phyloP scores from a whole-genome alignment of 768 basidiomycete species.

The Trametopsis cervina region DNA sequence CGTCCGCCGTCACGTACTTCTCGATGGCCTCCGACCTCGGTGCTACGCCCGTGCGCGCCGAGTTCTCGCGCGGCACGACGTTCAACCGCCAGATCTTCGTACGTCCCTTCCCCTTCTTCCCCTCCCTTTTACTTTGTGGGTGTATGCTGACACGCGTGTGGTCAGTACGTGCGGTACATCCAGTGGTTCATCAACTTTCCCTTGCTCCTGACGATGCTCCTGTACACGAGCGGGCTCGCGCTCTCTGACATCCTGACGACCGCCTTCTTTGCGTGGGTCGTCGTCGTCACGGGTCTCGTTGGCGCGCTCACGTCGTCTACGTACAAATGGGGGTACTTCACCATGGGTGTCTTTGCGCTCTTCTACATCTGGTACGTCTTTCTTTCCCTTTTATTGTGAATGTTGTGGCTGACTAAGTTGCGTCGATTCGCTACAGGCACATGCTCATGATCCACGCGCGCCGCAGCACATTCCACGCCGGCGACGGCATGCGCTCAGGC shows the following conservation, averaged over 20 bases:
- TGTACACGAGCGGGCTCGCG: conserved; percentile 40
- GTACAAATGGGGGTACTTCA: conserved; percentile 49
- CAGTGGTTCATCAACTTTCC: conserved; percentile 53
- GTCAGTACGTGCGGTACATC: conserved; percentile 44
- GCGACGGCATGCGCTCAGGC: conserved; percentile 17
- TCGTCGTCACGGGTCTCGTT: conserved; percentile 38
- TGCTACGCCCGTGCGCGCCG: conserved; percentile 33
- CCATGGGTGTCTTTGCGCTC: conserved; percentile 37
- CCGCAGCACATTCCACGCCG: conserved; percentile 20
- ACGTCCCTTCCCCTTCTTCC: conserved; percentile 15
- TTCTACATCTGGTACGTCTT: conserved; percentile 40
- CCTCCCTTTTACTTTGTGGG: too few relatives aligned
- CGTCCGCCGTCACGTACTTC: conserved; percentile 41
- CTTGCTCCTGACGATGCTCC: conserved; percentile 36
- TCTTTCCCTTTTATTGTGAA: conserved; percentile 2
- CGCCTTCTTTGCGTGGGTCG: conserved; percentile 38
- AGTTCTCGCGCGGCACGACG: conserved; percentile 27
- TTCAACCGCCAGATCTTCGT: conserved; percentile 36
- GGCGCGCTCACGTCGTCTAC: conserved; percentile 40
- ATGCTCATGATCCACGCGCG: conserved; percentile 20
- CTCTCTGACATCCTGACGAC: conserved; percentile 39
- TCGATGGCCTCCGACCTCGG: conserved; percentile 52
- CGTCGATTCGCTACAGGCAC: conserved; percentile 5
- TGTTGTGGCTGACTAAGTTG: background rate
- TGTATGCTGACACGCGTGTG: too few relatives aligned